A percentile compares a stretch with the other conserved stretches of the same genome.
Evolutionary conservation across 192 early-diverging fungal genomes (phyloP).

Genomic region (Phlyctochytrium bullatum): DNA sequence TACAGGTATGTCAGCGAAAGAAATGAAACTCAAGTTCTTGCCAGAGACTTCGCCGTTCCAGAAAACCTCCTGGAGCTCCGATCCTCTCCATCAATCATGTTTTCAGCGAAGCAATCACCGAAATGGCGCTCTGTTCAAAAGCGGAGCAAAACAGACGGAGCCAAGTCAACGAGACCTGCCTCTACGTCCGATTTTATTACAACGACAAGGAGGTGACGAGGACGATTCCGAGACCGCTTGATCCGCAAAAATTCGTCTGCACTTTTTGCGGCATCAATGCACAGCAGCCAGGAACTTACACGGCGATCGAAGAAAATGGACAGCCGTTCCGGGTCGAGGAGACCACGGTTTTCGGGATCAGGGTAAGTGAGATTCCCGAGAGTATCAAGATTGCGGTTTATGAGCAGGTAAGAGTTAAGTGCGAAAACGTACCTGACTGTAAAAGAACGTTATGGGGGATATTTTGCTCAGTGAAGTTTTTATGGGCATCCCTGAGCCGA

Average conservation of each 20-base stretch:
- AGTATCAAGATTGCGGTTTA: slow-evolving; percentile 42
- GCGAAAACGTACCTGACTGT: neutral
- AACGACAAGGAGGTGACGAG: slow-evolving; percentile 48
- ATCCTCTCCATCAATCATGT: slow-evolving; percentile 24
- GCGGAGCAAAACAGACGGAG: slow-evolving; percentile 40
- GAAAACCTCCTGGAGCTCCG: slow-evolving; percentile 35
- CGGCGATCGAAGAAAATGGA: slow-evolving; percentile 12
- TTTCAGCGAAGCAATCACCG: slow-evolving; percentile 28
- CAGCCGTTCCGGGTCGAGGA: slow-evolving; percentile 14
- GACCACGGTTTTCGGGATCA: slow-evolving; percentile 30
- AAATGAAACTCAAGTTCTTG: neutral
- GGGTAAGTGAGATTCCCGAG: slow-evolving; percentile 43
- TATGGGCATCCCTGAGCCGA: slow-evolving; percentile 37
- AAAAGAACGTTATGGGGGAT: slow-evolving; percentile 23
- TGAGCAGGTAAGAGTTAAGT: slow-evolving; percentile 31
- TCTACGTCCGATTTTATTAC: slow-evolving; percentile 35
- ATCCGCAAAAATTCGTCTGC: slow-evolving; percentile 30
- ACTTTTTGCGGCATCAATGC: slow-evolving; percentile 40
- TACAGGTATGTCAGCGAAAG: slow-evolving; percentile 5
- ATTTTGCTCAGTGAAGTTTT: slow-evolving; percentile 35
- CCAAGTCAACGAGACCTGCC: slow-evolving; percentile 26
- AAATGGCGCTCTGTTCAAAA: slow-evolving; percentile 30
- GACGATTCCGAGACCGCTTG: slow-evolving; percentile 34
- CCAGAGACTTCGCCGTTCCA: slow-evolving; percentile 28
- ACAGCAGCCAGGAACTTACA: neutral